Evolutionary conservation across 768 basidiomycete genomes (phyloP).

Genomic region (Panellus pusillus): DNA sequence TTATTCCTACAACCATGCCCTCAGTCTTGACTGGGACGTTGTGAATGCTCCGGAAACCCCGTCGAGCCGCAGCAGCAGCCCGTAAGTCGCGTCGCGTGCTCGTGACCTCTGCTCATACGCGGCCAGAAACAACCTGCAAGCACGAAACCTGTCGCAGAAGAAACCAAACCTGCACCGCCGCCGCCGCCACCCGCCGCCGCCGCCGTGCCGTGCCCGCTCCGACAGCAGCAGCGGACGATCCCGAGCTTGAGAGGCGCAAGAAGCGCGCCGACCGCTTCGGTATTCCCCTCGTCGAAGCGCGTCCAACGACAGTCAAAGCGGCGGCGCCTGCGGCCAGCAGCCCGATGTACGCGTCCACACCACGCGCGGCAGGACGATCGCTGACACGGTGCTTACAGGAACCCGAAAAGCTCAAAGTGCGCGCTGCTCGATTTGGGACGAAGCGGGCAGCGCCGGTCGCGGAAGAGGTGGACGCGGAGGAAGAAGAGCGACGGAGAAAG

Average conservation of each 20-base stretch:
- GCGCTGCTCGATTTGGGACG: slow-evolving; percentile 58
- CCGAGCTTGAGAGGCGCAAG: slow-evolving; percentile 57
- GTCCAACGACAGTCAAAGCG: slow-evolving; percentile 27
- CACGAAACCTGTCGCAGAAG: slow-evolving; percentile 5
- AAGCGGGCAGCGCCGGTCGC: slow-evolving; percentile 35
- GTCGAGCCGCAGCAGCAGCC: slow-evolving; percentile 7
- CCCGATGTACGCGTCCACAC: slow-evolving; percentile 22
- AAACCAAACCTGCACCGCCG: neutral
- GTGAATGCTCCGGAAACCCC: slow-evolving; percentile 19
- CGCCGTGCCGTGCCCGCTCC: slow-evolving; percentile 10
- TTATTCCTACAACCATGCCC: neutral
- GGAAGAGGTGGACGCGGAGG: slow-evolving; percentile 55
- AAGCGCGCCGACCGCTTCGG: slow-evolving; percentile 71
- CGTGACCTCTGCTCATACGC: slow-evolving; percentile 1
- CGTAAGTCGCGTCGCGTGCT: slow-evolving; percentile 14
- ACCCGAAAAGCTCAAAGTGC: slow-evolving; percentile 47
- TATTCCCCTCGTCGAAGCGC: slow-evolving; percentile 54
- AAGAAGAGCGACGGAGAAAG: slow-evolving; percentile 56
- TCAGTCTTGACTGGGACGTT: slow-evolving; percentile 44
- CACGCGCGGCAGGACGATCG: no score
- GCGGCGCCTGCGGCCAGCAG: slow-evolving; percentile 5
- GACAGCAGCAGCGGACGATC: slow-evolving; percentile 32
- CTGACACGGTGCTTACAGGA: slow-evolving; percentile 33
- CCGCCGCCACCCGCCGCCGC: neutral
- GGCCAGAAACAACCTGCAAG: slow-evolving; percentile 4